Base-by-base conservation (phyloP, 164 flowering plant species). In the Magnolia officinalis region DNA sequence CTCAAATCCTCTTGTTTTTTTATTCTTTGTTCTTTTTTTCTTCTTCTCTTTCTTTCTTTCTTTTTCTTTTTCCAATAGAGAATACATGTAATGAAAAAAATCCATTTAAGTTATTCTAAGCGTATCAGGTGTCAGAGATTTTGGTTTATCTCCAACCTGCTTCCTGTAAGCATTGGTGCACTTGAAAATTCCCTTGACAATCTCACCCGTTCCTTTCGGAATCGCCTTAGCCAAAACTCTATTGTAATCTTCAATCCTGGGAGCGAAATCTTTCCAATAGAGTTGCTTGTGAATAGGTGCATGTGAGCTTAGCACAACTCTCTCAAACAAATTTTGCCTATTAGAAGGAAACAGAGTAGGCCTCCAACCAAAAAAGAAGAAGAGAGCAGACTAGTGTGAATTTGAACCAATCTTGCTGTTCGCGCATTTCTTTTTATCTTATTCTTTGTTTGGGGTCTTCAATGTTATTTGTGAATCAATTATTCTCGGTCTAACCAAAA, bases 171-270 rank as follows among this genome's bases (percentile, higher is more conserved):
- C 90, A 81, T 92, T 89, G 85, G 89, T 89, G 70, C 92, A 89
- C 11, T 14, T 85, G 84, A 93, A 96, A 63, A 96, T 92, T 5
- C 98, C 99, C 81, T 82, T 89, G 18, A 96, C 87, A 77, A 96
- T 87, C 82, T 91, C 89, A 21, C 96, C 99, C 19, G 94, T 92
- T 18, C 99, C 96, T 50, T 83, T 91, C 4, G 93, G 97, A 78
- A 96, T 90, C 0, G 95, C 95, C 86, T 79, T 93, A 1, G 92
- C 95, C 84, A 92, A 72, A 45, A 89, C 81, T 23, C 83, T 84
- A 69, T 93, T 92, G 58, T 95, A 95, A 37, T 87, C 88, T 26
- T 89, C 92, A 49, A 95, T 76, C 71, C 74, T 86, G 0, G 99
- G 98, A 21, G 97, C 97, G 83, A 83, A 91, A 70, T 90, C 88